Evolutionary conservation across 2,329 filamentous ascomycete species (phyloP), one percentile per base, ranked within the genome.

Genomic region (Xylariaceae sp.): DNA sequence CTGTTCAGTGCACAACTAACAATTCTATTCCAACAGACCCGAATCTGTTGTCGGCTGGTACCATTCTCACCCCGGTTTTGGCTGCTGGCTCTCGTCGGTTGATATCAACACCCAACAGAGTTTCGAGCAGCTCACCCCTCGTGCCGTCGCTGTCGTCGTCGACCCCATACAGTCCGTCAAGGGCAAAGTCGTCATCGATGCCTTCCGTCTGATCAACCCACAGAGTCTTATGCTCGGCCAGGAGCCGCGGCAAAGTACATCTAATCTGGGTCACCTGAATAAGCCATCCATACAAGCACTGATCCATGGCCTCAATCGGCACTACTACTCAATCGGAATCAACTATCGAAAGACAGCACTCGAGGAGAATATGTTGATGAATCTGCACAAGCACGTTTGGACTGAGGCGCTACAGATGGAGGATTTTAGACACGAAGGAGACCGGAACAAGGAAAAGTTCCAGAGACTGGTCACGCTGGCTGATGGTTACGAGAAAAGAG

Each of bases 351-450:
- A 98, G 75, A 95, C 91, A 0, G 91, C 89, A 1, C 74, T 98
- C 38, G 93, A 98, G 66, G 94, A 98, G 75, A 97, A 95, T 68
- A 98, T 98, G 93, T 69, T 98, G 59, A 98, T 98, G 94, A 98
- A 98, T 64, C 73, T 98, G 52, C 93, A 98, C 78, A 98, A 98
- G 76, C 93, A 97, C 55, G 90, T 96, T 34, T 98, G 93, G 93
- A 98, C 94, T 1, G 93, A 98, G 66, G 93, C 91, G 4, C 68
- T 98, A 51, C 82, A 95, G 64, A 97, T 98, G 89, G 87, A 91
- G 47, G 90, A 97, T 66, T 98, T 98, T 76, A 79, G 83, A 51
- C 72, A 80, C 43, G 91, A 97, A 63, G 88, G 83, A 42, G 74
- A 82, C 51, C 81, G 86, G 64, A 98, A 95, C 64, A 87, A 90